Base-by-base conservation (phyloP, 495 filamentous ascomycete genomes). In the Aspergillus baeticus region DNA sequence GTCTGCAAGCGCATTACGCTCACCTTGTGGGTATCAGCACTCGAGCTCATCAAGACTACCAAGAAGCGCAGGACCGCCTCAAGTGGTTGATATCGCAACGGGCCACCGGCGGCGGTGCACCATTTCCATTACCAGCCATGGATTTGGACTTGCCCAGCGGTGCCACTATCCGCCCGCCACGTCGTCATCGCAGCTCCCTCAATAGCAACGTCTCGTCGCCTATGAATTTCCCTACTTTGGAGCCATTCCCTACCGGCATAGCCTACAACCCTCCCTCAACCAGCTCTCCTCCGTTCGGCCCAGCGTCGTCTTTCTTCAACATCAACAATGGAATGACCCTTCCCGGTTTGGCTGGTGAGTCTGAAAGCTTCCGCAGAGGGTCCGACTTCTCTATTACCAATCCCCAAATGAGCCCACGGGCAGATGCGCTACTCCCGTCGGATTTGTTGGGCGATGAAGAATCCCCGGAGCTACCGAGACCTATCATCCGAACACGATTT, bases 391-490 rank as follows among this genome's bases (percentile, higher is more conserved):
- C 84, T 38, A 81, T 78, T 49, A 84, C 72, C 35, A 81, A 85
- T 37, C 86, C 84, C 17, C 87, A 89, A 29, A 88, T 94, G 69
- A 93, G 90, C 60, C 91, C 91, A 22, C 87, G 88, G 11, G 91
- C 91, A 8, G 83, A 89, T 46, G 78, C 87, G 20, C 76, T 94
- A 22, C 73, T 96, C 21, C 91, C 91, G 20, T 91, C 89, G 1
- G 87, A 89, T 58, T 83, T 96, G 51, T 84, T 96, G 59, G 71
- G 87, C 2, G 83, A 91, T 55, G 90, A 92, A 42, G 90, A 92
- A 54, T 77, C 78, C 6, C 80, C 84, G 1, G 75, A 68, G 76
- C 79, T 72, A 72, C 83, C 56, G 51, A 64, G 55, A 54, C 77
- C 62, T 63, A 65, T 66, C 62, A 73, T 58, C 58, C 68, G 51